Base-by-base conservation (phyloP, 139 green algal species). In the Chara braunii region DNA sequence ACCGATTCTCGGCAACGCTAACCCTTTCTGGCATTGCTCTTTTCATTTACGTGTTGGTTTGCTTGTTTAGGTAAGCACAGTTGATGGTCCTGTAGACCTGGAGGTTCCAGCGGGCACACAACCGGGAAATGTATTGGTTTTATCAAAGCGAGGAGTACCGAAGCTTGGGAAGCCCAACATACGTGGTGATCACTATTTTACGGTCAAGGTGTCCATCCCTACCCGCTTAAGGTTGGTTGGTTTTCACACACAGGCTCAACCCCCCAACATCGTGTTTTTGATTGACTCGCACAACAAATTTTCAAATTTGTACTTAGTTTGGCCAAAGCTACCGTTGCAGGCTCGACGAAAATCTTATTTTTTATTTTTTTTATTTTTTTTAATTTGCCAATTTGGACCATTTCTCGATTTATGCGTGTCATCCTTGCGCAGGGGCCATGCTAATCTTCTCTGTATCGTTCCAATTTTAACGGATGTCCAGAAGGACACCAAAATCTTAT, bases 71-170 rank as follows among this genome's bases (percentile, higher is more conserved):
- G 64, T 73, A 35, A 74, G 79, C 2, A 96, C 90, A 2, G 88
- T 98, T 26, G 91, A 98, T 56, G 92, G 90, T 0, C 51, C 72
- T 28, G 89, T 97, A 43, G 93, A 99, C 68, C 82, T 99, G n/a
- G 94, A 95, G 74, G 87, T 99, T 34, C 93, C 93, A 6, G 50
- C 78, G 9, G 68, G 68, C 1, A 96, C 90, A 5, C 93, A 99
- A 79, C 93, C 93, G 0, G 88, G 87, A 43, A 96, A 94, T 4
- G 95, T 87, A 2, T 71, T 99, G 64, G 80, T 98, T n/a, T 95
- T 99, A 90, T 74, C 81, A 56, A 95, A 95, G 84, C 78, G 89
- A 0, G 93, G 93, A 1, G 93, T 97, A 43, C 91, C 91, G 0
- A 81, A 80, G 23, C 82, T 98, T 9, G 89, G 89, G 11, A 78